Evolutionary conservation across 495 filamentous ascomycete genomes (phyloP), one percentile per base, ranked within the genome.

Genomic region (Tuber indicum): DNA sequence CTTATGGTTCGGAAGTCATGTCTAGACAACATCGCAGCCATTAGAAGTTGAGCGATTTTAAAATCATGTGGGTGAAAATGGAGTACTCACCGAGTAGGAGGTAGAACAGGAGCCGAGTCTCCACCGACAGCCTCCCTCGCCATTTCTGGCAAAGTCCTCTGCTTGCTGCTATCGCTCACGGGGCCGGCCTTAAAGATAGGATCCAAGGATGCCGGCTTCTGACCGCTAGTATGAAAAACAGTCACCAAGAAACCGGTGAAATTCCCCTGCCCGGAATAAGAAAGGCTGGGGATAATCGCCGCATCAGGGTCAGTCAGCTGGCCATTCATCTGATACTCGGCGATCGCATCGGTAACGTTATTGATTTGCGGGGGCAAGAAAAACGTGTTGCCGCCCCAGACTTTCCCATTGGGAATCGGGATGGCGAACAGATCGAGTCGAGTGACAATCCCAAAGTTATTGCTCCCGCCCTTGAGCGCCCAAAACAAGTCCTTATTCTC

Each of bases 371-470:
- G 10, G 46, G 82, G 74, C 26, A 41, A 47, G 75, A 82, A 82
- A 52, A 42, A 23, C 17, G 75, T 49, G 45, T 36, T 72, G 26
- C 79, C 79, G 39, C 82, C 77, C 82, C 81, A 83, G 69, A 83
- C 46, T 12, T 75, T 72, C 36, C 78, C 78, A 1, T 72, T 74
- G 19, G 75, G 23, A 72, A 77, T 83, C 16, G 79, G 82, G 72
- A 84, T 82, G 16, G 82, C 77, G 39, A 78, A 76, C 41, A 88
- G 74, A 52, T 89, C 86, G 72, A 87, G 88, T n/a, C 85, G 84
- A 3, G 88, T 90, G 3, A 90, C 87, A 44, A 90, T 86, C 0
- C 78, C 89, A 76, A 89, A 89, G 81, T 89, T 89, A 79, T 84
- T 86, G 2, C 82, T 75, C 21, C 88, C 88, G 9, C 89, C 89